Conservation (phyloP, 345 rosid species). For the Brassica cretica region DNA sequence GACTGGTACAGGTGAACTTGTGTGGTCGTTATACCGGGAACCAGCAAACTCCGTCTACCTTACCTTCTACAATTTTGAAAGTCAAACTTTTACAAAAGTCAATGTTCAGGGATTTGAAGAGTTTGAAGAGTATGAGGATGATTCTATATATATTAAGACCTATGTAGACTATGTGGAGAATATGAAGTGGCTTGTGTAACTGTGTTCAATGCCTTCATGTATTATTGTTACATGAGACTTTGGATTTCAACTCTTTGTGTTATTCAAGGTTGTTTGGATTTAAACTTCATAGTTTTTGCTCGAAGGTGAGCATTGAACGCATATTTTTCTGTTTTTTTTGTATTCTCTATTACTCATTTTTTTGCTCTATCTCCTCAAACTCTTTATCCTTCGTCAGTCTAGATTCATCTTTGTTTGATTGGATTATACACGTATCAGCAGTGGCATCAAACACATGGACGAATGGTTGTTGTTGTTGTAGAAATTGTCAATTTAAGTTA, state of each 20-base stretch:
- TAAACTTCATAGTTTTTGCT: not conserved
- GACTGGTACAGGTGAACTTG: not conserved
- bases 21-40: not conserved
- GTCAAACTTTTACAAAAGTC: not conserved
- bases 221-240: not conserved
- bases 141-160: not conserved
- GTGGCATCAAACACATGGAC: not conserved
- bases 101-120: not conserved
- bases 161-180: not conserved
- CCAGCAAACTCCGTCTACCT: not conserved
- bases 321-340: too few relatives aligned
- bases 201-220: not conserved
- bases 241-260: not conserved
- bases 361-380: not conserved
- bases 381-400: not conserved
- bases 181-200: not conserved
- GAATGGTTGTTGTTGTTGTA: not conserved
- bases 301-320: not conserved
- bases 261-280: not conserved
- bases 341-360: not conserved
- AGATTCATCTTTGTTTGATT: too few relatives aligned
- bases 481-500: not conserved
- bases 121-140: not conserved
- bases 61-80: not conserved
- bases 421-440: not conserved